Base-by-base conservation (phyloP, 148 eudicot genomes). In the Amaranthus hypochondriacus region DNA sequence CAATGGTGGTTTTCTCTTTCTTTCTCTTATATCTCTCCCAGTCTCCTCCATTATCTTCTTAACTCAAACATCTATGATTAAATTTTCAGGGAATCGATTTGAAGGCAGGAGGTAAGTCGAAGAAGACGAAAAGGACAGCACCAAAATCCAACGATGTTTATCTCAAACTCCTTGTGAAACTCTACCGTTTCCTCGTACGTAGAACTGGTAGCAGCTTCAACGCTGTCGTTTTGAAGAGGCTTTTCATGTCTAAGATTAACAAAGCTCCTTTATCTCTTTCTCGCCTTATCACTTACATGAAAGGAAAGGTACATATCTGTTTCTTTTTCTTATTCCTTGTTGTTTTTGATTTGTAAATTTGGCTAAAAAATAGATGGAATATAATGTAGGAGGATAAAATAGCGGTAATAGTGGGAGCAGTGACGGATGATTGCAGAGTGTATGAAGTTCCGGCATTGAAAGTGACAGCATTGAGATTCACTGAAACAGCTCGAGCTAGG, bases 221-320 rank as follows among this genome's bases (percentile, higher is more conserved):
- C 79, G 97, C 87, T 0, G 92, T 89, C 70, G 71, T 93, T 21
- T 70, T 93, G 80, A 93, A 93, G 91, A 74, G 96, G 75, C 80
- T 93, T 9, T 93, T 93, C 74, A 93, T 93, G 98, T 88, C 92
- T 83, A 91, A 90, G 85, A 80, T 83, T 56, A 93, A 93, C 85
- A 93, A 83, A 85, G 81, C 98, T 3, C 97, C 98, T 0, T 73
- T 93, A 3, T 89, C 97, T 48, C 95, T 93, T n/a, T 91, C 97
- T 13, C 83, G 95, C 21, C 86, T 93, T 57, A 75, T 83, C n/a
- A 77, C 79, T 63, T 88, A 73, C 88, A 91, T 84, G 86, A 67
- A 80, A 54, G 91, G 88, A 50, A 93, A 93, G 98, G 97, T 93
- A 5, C 2, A 10, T n/a, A 2, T 21, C 43, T 15, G 6, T 10